phyloP scores from a whole-genome alignment of 1,284 basidiomycete genomes.

The Pseudozyma hubeiensis region DNA sequence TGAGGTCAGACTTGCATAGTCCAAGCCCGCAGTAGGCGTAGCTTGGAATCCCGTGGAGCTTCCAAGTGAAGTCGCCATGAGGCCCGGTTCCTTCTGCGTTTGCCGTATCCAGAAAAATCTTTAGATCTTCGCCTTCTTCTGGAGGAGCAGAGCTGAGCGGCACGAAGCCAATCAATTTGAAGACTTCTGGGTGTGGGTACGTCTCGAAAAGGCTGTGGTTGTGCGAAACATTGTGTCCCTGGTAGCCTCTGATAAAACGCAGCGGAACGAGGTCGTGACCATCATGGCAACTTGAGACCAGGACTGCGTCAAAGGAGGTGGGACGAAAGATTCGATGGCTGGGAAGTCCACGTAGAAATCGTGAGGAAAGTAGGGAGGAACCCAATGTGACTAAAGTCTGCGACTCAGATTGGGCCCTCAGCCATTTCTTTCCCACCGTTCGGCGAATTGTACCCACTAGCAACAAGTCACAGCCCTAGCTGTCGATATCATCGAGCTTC shows the following conservation, averaged over 20 bases:
- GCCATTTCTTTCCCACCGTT: no score
- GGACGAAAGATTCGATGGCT: no score
- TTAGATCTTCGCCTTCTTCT: neutral
- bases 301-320: no score
- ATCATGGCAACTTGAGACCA: neutral
- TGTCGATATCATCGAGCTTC: no score
- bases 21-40: neutral
- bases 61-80: slow-evolving; percentile 3
- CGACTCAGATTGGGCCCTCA: no score
- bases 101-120: neutral
- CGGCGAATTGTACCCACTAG: no score
- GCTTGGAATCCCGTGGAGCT: slow-evolving; percentile 7
- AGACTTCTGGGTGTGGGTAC: neutral
- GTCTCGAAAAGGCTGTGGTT: slow-evolving; percentile 9
- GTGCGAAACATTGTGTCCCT: neutral
- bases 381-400: no score
- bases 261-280: neutral
- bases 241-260: neutral
- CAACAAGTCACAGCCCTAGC: no score
- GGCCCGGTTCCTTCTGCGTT: slow-evolving; percentile 3
- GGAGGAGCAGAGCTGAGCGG: neutral
- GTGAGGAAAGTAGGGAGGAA: no score
- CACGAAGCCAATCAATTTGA: slow-evolving; percentile 1
- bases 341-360: no score
- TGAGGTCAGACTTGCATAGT: neutral